phyloP scores from a whole-genome alignment of 2,329 filamentous ascomycete species.

The Colletotrichum australisinense region DNA sequence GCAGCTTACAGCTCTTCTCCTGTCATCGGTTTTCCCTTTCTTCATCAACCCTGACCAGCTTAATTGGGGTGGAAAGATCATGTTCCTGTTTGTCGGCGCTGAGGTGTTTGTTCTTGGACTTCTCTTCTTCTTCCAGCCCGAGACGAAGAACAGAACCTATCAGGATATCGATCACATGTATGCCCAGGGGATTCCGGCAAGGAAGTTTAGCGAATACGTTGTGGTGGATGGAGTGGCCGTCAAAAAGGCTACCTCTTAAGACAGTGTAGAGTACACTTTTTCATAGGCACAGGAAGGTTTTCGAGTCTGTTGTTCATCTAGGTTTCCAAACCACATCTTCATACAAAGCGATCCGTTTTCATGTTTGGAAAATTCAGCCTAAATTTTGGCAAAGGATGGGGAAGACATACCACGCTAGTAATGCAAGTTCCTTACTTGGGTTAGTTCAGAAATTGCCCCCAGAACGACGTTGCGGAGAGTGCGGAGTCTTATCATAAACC shows the following conservation, averaged over 20 bases:
- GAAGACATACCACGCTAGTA: not conserved
- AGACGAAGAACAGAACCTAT: slow-evolving; percentile 51
- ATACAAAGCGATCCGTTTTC: not conserved
- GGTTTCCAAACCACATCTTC: not conserved
- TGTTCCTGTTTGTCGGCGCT: not conserved
- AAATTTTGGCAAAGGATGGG: not conserved
- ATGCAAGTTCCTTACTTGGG: not conserved
- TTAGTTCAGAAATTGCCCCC: not conserved
- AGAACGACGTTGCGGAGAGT: not conserved
- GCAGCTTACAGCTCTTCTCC: not conserved
- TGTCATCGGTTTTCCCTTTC: not conserved
- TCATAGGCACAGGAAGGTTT: not conserved
- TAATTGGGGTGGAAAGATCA: not conserved
- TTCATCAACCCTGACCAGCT: not conserved
- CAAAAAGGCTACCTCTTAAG: not conserved
- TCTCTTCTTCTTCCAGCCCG: slow-evolving; percentile 49
- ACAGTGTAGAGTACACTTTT: not conserved
- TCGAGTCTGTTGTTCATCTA: not conserved
- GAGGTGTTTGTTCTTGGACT: slow-evolving; percentile 37
- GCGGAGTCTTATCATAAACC: not conserved
- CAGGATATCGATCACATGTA: slow-evolving; percentile 47
- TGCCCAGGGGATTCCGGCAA: slow-evolving; percentile 25
- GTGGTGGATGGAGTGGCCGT: not conserved
- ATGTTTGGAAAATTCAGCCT: not conserved
- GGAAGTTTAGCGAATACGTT: not conserved